Conservation (phyloP, 2,329 filamentous ascomycete species). For the Ophiostoma angusticollis region DNA sequence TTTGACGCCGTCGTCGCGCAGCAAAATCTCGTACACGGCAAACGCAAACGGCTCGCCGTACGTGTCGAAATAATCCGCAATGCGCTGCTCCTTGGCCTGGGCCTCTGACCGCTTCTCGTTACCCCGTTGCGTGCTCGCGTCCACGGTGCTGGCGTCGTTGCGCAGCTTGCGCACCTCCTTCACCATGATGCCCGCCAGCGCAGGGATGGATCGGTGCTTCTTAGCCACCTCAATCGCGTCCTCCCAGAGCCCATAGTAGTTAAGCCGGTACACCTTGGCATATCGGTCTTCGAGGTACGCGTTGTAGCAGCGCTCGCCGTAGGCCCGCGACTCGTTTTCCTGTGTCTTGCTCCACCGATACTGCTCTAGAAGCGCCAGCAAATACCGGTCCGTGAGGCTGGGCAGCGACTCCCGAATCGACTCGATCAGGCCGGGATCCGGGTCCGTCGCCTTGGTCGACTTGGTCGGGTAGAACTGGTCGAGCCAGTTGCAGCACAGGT, state of each 20-base stretch:
- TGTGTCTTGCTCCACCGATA: conserved; percentile 36
- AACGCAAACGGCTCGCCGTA: conserved; percentile 57
- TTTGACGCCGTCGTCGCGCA: conserved; percentile 52
- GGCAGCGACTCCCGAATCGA: conserved; percentile 37
- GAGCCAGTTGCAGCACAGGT: conserved; percentile 44
- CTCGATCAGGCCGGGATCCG: conserved; percentile 29
- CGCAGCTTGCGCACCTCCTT: conserved; percentile 36
- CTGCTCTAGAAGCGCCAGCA: conserved; percentile 40
- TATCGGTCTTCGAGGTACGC: conserved; percentile 38
- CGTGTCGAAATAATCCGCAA: conserved; percentile 42
- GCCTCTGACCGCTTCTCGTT: conserved; percentile 30
- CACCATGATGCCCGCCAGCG: conserved; percentile 43
- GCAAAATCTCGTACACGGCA: conserved; percentile 68
- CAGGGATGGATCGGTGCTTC: conserved; percentile 41
- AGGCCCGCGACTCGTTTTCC: conserved; percentile 29
- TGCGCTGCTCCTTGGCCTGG: conserved; percentile 34
- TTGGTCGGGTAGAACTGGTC: conserved; percentile 28
- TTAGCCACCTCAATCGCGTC: conserved; percentile 45
- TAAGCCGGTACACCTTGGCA: conserved; percentile 39
- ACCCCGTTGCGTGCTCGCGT: conserved; percentile 22
- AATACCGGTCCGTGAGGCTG: conserved; percentile 39
- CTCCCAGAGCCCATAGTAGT: conserved; percentile 43
- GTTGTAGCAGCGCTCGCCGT: conserved; percentile 33
- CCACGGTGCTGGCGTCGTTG: conserved; percentile 22
- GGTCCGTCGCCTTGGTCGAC: conserved; percentile 13